These are phyloP conservation scores for Teratosphaeria zuluensis DNA, from an alignment of 2,329 filamentous ascomycete species.

Conservation along the genomic window DNA sequence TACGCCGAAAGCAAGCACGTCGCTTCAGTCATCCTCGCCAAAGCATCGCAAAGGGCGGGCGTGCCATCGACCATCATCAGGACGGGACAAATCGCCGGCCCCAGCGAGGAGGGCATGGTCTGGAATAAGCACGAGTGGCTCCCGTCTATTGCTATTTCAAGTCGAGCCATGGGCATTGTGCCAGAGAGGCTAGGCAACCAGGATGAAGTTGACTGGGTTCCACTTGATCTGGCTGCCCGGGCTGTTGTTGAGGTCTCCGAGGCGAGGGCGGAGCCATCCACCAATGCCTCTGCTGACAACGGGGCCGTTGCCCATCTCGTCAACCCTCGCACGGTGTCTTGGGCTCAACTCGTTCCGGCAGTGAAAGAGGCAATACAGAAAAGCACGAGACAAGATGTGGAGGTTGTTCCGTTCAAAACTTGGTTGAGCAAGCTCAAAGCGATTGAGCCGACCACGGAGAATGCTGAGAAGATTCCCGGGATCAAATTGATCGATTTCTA, in stretches of 20 bases:
- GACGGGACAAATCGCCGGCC: constrained; percentile 18
- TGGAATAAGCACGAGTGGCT: constrained; percentile 37
- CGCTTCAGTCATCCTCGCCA: constrained; percentile 22
- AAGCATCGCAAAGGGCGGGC: constrained; percentile 17
- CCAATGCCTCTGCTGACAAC: neutral
- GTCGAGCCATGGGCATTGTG: constrained; percentile 27
- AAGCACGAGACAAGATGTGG: constrained; percentile 1
- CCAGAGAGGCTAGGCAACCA: constrained; percentile 29
- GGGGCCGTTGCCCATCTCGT: constrained; percentile 16
- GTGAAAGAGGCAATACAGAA: constrained; percentile 4
- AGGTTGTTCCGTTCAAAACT: constrained; percentile 9
- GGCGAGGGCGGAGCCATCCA: constrained; percentile 1
- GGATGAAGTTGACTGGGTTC: constrained; percentile 34
- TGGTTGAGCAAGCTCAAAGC: constrained; percentile 16
- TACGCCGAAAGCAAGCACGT: constrained; percentile 32
- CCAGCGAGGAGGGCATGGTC: constrained; percentile 12
- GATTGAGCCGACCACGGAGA: constrained; percentile 9
- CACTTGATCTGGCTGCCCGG: constrained; percentile 31
- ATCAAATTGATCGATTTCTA: constrained; percentile 24
- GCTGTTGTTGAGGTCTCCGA: constrained; percentile 21
- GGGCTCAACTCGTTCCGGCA: constrained; percentile 13
- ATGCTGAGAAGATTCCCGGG: constrained; percentile 16
- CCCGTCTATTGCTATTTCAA: constrained; percentile 31
- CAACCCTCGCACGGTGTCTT: constrained; percentile 15
- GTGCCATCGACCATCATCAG: constrained; percentile 14